Conservation (phyloP, 2,329 filamentous ascomycete species). For the Cadophora gregata region DNA sequence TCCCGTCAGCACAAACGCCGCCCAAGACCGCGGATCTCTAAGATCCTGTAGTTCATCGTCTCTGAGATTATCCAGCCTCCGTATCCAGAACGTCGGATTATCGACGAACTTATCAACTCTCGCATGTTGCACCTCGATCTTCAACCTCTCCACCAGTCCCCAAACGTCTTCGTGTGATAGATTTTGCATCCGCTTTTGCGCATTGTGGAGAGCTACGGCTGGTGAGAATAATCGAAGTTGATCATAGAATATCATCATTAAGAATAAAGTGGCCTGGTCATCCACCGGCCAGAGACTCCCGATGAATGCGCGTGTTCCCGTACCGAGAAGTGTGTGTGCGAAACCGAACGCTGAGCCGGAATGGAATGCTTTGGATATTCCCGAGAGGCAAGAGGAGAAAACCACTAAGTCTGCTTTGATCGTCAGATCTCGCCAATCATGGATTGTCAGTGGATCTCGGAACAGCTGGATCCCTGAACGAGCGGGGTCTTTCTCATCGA, state of each 20-base stretch:
- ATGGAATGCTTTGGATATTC: constrained; percentile 17
- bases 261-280: constrained; percentile 10
- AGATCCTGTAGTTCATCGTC: constrained; percentile 16
- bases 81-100: constrained; percentile 17
- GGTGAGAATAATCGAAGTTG: constrained; percentile 1
- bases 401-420: constrained; percentile 21
- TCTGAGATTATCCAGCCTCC: constrained; percentile 17
- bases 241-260: constrained; percentile 22
- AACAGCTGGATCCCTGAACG: constrained; percentile 15
- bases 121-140: constrained; percentile 2
- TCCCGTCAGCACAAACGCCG: constrained; percentile 16
- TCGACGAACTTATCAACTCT: constrained; percentile 19
- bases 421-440: constrained; percentile 13
- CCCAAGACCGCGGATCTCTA: constrained; percentile 14
- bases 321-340: constrained; percentile 14
- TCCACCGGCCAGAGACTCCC: constrained; percentile 20
- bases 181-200: constrained; percentile 15
- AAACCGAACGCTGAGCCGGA: constrained; percentile 16
- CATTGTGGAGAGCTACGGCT: constrained; percentile 15
- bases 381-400: constrained; percentile 15
- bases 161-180: constrained; percentile 13
- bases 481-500: constrained; percentile 13
- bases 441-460: constrained; percentile 1
- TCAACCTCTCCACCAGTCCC: constrained; percentile 13
- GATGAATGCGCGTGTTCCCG: constrained; percentile 14